phyloP scores from a whole-genome alignment of 192 early-diverging fungal species.

The Gryganskiella cystojenkinii region DNA sequence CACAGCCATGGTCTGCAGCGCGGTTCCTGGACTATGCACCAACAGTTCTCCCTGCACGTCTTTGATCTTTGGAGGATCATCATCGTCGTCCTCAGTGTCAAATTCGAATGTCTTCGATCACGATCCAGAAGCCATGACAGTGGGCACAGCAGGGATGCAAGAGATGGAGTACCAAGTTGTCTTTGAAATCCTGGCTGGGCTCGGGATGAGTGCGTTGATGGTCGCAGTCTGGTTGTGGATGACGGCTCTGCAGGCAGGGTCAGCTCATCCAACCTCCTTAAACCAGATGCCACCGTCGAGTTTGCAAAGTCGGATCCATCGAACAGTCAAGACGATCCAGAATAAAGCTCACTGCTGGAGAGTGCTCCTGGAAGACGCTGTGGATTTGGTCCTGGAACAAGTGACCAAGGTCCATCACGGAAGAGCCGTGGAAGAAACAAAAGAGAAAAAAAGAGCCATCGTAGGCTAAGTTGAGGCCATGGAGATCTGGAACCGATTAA shows the following conservation, averaged over 20 bases:
- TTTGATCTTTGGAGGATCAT: background rate
- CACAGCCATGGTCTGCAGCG: constrained; percentile 17
- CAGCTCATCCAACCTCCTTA: background rate
- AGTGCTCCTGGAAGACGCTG: background rate
- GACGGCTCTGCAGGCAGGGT: constrained; percentile 14
- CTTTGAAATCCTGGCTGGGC: constrained; percentile 36
- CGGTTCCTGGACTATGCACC: constrained; percentile 8
- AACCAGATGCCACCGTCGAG: background rate
- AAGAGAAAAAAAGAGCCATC: no score
- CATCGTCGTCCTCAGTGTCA: background rate
- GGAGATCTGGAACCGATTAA: no score
- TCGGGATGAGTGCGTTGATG: constrained; percentile 29
- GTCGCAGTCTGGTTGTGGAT: constrained; percentile 25
- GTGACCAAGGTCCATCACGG: no score
- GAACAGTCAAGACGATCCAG: constrained; percentile 9
- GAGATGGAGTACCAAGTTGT: constrained; percentile 45
- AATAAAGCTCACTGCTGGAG: background rate
- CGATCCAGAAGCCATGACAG: background rate
- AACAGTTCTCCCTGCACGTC: background rate
- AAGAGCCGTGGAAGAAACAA: no score
- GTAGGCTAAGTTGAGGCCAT: no score
- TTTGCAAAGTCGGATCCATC: constrained; percentile 3
- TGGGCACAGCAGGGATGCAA: constrained; percentile 12
- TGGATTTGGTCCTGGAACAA: constrained; percentile 13
- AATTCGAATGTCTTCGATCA: no score